These are phyloP conservation scores for Didymella glomerata DNA, from an alignment of 2,329 filamentous ascomycete species.

Conservation along the genomic window DNA sequence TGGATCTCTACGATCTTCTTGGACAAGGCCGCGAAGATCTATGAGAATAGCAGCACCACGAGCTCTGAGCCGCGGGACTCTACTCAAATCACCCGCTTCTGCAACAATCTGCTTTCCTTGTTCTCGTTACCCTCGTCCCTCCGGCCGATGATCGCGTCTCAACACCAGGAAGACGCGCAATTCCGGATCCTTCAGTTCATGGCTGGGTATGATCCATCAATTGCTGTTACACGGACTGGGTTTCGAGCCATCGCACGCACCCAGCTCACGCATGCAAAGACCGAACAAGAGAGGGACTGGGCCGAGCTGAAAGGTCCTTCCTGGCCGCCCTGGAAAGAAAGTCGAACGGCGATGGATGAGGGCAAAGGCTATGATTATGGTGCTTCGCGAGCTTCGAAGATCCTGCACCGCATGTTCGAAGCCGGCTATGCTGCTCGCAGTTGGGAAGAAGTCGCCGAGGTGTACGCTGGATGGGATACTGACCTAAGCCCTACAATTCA, in stretches of 20 bases:
- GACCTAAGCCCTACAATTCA: conserved; percentile 71
- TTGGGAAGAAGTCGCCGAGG: conserved; percentile 63
- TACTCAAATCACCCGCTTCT: conserved; percentile 50
- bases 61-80: conserved; percentile 5
- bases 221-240: conserved; percentile 65
- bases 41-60: conserved; percentile 3
- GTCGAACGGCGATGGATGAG: conserved; percentile 68
- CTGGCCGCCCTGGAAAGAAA: conserved; percentile 73
- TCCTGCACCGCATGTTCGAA: conserved; percentile 65
- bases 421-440: conserved; percentile 62
- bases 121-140: conserved; percentile 59
- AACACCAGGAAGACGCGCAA: conserved; percentile 64
- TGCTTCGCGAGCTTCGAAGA: conserved; percentile 64
- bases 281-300: conserved; percentile 63
- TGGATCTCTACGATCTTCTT: conserved; percentile 43
- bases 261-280: conserved; percentile 68
- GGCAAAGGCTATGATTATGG: conserved; percentile 64
- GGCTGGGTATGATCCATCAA: conserved; percentile 61
- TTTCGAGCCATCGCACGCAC: conserved; percentile 64
- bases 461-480: conserved; percentile 69
- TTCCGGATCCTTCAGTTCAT: conserved; percentile 66
- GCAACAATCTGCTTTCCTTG: conserved; percentile 59
- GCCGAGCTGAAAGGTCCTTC: conserved; percentile 66
- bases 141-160: conserved; percentile 59
- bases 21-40: conserved; percentile 34